Percentiles rank a stretch among this genome's conserved stretches.
phyloP scores from a whole-genome alignment of 164 flowering plant species.

The Chimonanthus salicifolius region DNA sequence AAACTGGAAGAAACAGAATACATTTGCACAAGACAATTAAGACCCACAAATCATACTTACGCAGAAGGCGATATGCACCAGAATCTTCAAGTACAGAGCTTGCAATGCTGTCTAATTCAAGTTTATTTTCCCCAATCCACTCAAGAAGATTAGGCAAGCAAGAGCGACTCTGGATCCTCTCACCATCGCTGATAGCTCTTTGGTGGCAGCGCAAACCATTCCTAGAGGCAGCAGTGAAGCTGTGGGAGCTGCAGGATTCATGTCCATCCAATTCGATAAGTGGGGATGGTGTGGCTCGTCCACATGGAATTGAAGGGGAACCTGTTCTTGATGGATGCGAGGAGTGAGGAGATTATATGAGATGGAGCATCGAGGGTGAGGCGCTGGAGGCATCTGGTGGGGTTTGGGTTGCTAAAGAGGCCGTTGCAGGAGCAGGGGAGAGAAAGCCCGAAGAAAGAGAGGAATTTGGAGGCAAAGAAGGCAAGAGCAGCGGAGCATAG shows the following conservation, averaged over 20 bases:
- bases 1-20: too few relatives aligned
- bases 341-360: conserved; percentile 45
- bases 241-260: not conserved
- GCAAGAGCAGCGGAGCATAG: conserved; percentile 57
- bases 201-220: too few relatives aligned
- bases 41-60: too few relatives aligned
- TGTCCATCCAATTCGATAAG: not conserved
- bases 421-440: conserved; percentile 82
- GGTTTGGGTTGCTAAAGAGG: conserved; percentile 35
- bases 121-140: too few relatives aligned
- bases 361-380: conserved; percentile 42
- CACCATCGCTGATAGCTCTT: too few relatives aligned
- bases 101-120: too few relatives aligned
- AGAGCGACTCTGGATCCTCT: too few relatives aligned
- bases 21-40: too few relatives aligned
- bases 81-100: too few relatives aligned
- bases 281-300: not conserved
- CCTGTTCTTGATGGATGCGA: conserved; percentile 31
- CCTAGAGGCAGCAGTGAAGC: too few relatives aligned
- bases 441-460: conserved; percentile 50
- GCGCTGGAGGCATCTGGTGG: conserved; percentile 37
- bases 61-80: too few relatives aligned
- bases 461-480: conserved; percentile 49
- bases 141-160: too few relatives aligned
- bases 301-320: conserved; percentile 51